Base-by-base conservation (phyloP, 2,329 filamentous ascomycete genomes). In the Trichoderma guizhouense region DNA sequence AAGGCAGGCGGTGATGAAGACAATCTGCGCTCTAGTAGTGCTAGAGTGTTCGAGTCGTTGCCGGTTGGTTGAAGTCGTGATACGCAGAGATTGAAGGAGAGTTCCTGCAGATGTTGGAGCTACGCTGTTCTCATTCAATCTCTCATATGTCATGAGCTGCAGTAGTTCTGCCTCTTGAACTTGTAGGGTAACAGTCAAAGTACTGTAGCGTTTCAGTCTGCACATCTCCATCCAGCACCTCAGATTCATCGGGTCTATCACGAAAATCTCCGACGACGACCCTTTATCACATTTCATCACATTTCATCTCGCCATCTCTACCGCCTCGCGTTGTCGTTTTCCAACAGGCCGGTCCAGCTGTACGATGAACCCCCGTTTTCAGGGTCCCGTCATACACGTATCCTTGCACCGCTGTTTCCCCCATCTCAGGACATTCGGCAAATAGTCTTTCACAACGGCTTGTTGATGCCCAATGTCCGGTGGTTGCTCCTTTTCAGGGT, bases 261-360 rank as follows among this genome's bases (percentile, higher is more conserved):
- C 15, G 21, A 51, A 47, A 61, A 18, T 69, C 65, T 61, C 36
- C 26, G 55, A 61, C 47, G 18, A 26, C 26, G 60, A 32, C 55
- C 28, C 32, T 34, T 18, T 7, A 14, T 30, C 34, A 43, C 36
- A 21, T 47, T 60, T 60, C 53, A 60, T 68, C 55, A 68, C 53
- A 60, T 18, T 8, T 60, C 36, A 68, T 26, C 14, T 15, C 18
- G 15, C n/a, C 12, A 32, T 32, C 34, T 68, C 8, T 32, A 21
- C 36, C 34, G n/a, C 14, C 36, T 47, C 18, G 21, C 24, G 28
- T 21, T 47, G n/a, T 43, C 47, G 30, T 47, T 47, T 60, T 68
- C 65, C 53, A 68, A 43, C 65, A 68, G 34, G 57, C 36, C 18
- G 65, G 65, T 60, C 53, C 36, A 60, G 34, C 65, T 68, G 34